Percentiles rank a stretch among this genome's conserved stretches.
Evolutionary conservation across 176 grass and related monocot species (phyloP).

Genomic region (Carex pumila): DNA sequence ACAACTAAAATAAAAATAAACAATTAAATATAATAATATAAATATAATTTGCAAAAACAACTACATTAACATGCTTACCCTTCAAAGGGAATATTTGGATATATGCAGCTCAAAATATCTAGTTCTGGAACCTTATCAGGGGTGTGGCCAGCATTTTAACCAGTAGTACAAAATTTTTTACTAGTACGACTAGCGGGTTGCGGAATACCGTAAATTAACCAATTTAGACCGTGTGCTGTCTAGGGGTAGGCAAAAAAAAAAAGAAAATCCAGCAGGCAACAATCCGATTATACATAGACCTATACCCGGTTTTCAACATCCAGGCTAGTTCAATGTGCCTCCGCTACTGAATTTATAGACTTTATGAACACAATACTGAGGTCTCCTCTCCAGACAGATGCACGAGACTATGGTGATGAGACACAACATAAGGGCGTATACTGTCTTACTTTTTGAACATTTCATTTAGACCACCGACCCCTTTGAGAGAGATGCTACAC

Average conservation of each 20-base stretch:
- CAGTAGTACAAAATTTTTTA: too few species aligned
- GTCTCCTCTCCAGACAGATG: background rate
- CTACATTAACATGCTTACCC: background rate
- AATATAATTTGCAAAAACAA: background rate
- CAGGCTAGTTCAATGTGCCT: too few species aligned
- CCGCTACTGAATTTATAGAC: too few species aligned
- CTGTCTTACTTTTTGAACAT: slow-evolving; percentile 88
- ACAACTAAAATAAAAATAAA: slow-evolving; percentile 12
- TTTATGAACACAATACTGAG: background rate
- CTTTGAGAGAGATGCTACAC: slow-evolving; percentile 59
- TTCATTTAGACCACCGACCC: slow-evolving; percentile 50
- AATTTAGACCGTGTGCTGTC: too few species aligned
- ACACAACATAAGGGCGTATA: background rate
- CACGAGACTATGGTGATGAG: background rate
- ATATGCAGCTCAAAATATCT: background rate
- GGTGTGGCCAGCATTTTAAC: too few species aligned
- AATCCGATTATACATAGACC: too few species aligned
- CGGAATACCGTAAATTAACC: too few species aligned
- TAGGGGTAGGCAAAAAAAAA: too few species aligned
- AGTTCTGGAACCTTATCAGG: background rate
- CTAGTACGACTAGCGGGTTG: too few species aligned
- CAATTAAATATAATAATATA: background rate
- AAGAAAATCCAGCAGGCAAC: too few species aligned
- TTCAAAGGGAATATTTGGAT: background rate
- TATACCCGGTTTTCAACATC: too few species aligned